Conservation (phyloP, 768 basidiomycete species). For the Mycena latifolia region DNA sequence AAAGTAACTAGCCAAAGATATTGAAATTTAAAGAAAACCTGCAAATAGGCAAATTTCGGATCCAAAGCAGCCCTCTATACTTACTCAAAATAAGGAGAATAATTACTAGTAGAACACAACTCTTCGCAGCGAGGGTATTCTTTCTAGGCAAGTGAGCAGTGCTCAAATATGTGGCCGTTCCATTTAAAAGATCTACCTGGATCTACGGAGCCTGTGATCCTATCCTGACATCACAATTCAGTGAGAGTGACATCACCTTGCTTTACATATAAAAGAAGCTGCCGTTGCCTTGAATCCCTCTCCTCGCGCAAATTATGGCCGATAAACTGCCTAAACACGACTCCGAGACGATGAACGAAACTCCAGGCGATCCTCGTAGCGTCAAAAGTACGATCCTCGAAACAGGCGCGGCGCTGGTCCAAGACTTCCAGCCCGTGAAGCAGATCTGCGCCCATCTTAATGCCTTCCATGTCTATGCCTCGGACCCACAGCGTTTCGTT, state of each 20-base stretch:
- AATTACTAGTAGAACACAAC: too few relatives aligned
- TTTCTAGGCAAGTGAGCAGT: too few relatives aligned
- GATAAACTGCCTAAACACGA: too few relatives aligned
- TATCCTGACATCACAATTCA: background rate
- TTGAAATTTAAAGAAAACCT: too few relatives aligned
- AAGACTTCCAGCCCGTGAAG: constrained; percentile 25
- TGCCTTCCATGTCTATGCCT: constrained; percentile 35
- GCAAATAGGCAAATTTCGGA: too few relatives aligned
- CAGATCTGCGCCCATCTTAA: constrained; percentile 34
- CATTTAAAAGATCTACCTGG: too few relatives aligned
- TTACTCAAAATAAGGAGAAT: too few relatives aligned
- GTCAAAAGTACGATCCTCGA: constrained; percentile 25
- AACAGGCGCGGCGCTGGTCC: constrained; percentile 23
- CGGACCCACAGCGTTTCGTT: constrained; percentile 25
- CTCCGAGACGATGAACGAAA: background rate
- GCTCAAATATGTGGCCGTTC: too few relatives aligned
- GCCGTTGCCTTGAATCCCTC: background rate
- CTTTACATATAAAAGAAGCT: background rate
- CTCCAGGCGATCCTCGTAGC: constrained; percentile 19
- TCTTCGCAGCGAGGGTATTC: too few relatives aligned
- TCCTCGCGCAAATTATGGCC: background rate
- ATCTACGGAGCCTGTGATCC: background rate
- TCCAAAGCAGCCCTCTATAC: too few relatives aligned
- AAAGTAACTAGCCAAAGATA: too few relatives aligned
- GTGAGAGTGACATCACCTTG: background rate